phyloP scores from a whole-genome alignment of 208 protist species.

The Acanthamoeba triangularis region DNA sequence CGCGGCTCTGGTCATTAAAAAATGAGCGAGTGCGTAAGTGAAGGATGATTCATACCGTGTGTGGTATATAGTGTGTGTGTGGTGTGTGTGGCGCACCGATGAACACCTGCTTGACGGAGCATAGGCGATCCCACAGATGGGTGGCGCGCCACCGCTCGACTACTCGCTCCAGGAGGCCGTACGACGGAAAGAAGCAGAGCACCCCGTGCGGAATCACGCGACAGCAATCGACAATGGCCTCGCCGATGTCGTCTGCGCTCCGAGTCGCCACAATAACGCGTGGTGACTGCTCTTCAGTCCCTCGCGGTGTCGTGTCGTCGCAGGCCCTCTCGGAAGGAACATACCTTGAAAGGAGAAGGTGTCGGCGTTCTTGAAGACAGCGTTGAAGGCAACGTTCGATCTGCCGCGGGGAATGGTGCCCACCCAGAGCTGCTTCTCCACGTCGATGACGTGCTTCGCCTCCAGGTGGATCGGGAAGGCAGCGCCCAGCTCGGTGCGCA shows the following conservation, averaged over 20 bases:
- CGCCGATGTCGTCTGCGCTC: constrained; percentile 81
- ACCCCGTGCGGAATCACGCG: constrained; percentile 83
- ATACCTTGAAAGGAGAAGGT: constrained; percentile 57
- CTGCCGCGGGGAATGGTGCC: constrained; percentile 37
- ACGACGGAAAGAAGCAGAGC: constrained; percentile 88
- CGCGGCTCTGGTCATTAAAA: not conserved
- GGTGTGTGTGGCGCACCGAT: not conserved
- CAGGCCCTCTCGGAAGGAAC: not conserved
- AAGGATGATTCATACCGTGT: not conserved
- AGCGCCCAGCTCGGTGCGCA: constrained; percentile 89
- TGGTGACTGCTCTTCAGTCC: not conserved
- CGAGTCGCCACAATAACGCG: constrained; percentile 32
- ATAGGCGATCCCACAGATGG: constrained; percentile 77
- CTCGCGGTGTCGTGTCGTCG: not conserved
- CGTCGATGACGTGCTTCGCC: constrained; percentile 95
- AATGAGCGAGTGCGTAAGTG: not conserved
- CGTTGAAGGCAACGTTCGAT: constrained; percentile 62
- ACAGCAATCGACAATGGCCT: constrained; percentile 79
- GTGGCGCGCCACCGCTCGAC: constrained; percentile 79
- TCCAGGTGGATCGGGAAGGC: constrained; percentile 93
- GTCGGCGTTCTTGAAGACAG: constrained; percentile 68
- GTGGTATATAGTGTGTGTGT: not conserved
- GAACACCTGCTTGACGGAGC: constrained; percentile 78
- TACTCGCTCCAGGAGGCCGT: constrained; percentile 76
- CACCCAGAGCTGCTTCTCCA: constrained; percentile 80